Evolutionary conservation across 176 grass and related monocot species (phyloP), one percentile per base, ranked within the genome.

Genomic region (Sorghum bicolor): DNA sequence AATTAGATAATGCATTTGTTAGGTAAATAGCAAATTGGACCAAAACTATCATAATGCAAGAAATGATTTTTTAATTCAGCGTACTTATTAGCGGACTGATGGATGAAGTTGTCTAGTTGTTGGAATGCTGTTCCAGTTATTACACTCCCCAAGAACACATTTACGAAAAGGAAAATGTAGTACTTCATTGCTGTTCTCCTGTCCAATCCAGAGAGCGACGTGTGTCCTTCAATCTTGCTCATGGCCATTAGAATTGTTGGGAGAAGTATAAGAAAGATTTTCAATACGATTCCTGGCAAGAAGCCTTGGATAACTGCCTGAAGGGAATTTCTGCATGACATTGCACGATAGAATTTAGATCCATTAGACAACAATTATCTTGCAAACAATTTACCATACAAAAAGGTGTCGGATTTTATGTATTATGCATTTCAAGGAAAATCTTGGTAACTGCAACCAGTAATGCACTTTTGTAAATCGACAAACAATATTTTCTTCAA

Each of bases 51-150:
- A 79, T 60, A 80, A 74, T 80, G 69, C 33, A 74, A 66, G 62
- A 78, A 45, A 20, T 22, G 43, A 29, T 24, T 45, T 12, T 3
- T 33, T 75, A 10, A 67, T 84, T 72, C 64, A 83, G 47, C 87
- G 24, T 94, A 95, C 96, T 89, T 84, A 71, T 90, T 88, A 70
- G 96, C 93, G 8, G 96, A 90, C 63, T 93, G 82, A 82, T 94
- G 93, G 45, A 98, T 83, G 52, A 98, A 96, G 67, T 74, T 92
- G 75, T 98, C 47, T 28, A 98, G 93, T 86, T 98, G 96, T 76
- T 98, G 89, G 70, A 98, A 96, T 85, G 93, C 96, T 85, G 96
- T 95, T 88, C 93, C 96, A 14, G 96, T 87, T 74, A 95, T 95
- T 89, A 98, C 80, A 75, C 93, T 98, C 58, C 87, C 96, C 73